Percentiles rank a stretch among this genome's conserved stretches.
Conservation (phyloP, 306 rosid species). For the Quercus alba region DNA sequence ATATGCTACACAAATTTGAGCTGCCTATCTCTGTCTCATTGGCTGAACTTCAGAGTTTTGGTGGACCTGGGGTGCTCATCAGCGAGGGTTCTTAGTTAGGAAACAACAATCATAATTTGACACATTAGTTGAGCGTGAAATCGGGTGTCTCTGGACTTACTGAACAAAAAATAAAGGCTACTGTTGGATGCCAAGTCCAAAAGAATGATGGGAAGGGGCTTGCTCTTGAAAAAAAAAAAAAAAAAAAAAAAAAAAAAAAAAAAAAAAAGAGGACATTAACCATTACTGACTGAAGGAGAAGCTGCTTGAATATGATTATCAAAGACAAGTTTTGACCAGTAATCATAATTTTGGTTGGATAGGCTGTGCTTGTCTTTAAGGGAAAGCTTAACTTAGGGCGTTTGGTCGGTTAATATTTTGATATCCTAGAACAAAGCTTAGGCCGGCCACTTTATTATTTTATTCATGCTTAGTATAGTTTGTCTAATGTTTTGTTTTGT, state of each 20-base stretch:
- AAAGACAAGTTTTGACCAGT: background rate
- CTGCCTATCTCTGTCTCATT: slow-evolving; percentile 65
- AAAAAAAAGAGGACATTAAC: slow-evolving; percentile 35
- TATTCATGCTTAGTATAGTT: background rate
- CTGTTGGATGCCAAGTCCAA: slow-evolving; percentile 63
- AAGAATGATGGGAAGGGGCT: slow-evolving; percentile 71
- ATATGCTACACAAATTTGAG: slow-evolving; percentile 74
- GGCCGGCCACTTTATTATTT: too few species aligned
- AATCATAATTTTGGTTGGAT: background rate
- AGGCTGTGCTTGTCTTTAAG: background rate
- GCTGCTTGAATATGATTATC: slow-evolving; percentile 35
- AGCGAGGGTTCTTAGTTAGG: slow-evolving; percentile 63
- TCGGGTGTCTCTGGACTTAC: too few species aligned
- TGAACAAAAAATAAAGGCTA: slow-evolving; percentile 53
- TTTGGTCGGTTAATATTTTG: background rate
- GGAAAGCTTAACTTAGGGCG: background rate
- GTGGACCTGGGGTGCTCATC: slow-evolving; percentile 67
- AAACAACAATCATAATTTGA: slow-evolving; percentile 27
- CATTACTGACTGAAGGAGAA: slow-evolving; percentile 82
- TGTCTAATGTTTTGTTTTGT: too few species aligned
- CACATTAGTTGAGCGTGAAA: too few species aligned
- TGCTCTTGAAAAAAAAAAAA: background rate
- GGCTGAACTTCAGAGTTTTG: slow-evolving; percentile 65
- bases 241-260: too few species aligned
- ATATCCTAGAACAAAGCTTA: background rate